A percentile compares a stretch with the other conserved stretches of the same genome.
Evolutionary conservation across 805 yeast genomes (phyloP).

Genomic region (Kodamaea kakaduensis): DNA sequence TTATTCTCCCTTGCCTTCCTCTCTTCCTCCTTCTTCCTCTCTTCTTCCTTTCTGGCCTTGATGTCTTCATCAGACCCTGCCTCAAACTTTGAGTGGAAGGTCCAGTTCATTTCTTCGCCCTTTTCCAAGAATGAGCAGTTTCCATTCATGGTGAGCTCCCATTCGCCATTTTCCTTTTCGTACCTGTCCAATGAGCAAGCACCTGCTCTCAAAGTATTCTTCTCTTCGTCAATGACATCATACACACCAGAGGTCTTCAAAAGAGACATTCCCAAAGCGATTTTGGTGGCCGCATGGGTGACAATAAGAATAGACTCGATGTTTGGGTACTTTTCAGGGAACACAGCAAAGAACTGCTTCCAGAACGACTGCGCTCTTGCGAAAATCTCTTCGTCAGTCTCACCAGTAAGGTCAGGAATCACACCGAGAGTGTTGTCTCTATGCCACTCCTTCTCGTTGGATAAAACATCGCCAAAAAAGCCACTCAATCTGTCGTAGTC

Average conservation of each 20-base stretch:
- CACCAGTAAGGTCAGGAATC: conserved; percentile 67
- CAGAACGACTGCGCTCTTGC: conserved; percentile 56
- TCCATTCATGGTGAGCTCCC: conserved; percentile 71
- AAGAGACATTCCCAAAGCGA: conserved; percentile 78
- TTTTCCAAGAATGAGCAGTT: conserved; percentile 60
- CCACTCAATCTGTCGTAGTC: conserved; percentile 41
- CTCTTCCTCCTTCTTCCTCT: conserved; percentile 10
- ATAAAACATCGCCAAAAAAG: conserved; percentile 45
- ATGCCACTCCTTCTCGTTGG: conserved; percentile 31
- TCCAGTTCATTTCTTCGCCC: conserved; percentile 96
- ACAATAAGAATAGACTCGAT: conserved; percentile 64
- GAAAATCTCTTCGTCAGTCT: conserved; percentile 66
- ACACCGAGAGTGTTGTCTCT: conserved; percentile 52
- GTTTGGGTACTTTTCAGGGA: conserved; percentile 56
- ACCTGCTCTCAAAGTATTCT: conserved; percentile 57
- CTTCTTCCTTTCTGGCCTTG: conserved; percentile 42
- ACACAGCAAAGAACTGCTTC: conserved; percentile 49
- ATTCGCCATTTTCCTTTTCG: conserved; percentile 27
- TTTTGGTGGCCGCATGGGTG: conserved; percentile 92
- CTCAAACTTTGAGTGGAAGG: conserved; percentile 68
- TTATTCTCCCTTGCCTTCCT: no score
- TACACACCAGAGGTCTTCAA: conserved; percentile 49
- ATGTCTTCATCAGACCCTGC: conserved; percentile 91
- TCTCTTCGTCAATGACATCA: conserved; percentile 45
- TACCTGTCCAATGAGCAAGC: conserved; percentile 80